A percentile compares a stretch with the other conserved stretches of the same genome.
These are phyloP conservation scores for Auricularia sp. DNA, from an alignment of 768 basidiomycete species.

Conservation along the genomic window DNA sequence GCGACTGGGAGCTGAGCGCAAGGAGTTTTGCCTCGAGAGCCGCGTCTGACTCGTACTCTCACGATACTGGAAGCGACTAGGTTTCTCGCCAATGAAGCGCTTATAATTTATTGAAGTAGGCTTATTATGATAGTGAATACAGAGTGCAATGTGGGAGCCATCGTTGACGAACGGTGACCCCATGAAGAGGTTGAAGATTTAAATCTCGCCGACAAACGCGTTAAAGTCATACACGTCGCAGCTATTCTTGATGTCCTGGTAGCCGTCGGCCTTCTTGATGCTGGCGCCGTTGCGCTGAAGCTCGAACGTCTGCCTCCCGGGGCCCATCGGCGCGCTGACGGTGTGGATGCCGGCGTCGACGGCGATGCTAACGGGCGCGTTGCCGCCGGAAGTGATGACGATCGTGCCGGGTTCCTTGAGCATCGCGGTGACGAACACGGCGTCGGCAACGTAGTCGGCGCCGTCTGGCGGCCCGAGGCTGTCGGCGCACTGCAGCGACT, in stretches of 20 bases:
- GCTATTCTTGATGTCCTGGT: not conserved
- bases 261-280: not conserved
- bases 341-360: not conserved
- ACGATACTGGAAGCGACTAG: too few relatives aligned
- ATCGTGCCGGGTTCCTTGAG: slow-evolving; percentile 11
- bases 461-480: slow-evolving; percentile 11
- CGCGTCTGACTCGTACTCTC: too few relatives aligned
- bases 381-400: slow-evolving; percentile 9
- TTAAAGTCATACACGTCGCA: slow-evolving; percentile 14
- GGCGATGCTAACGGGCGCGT: slow-evolving; percentile 6
- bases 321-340: slow-evolving; percentile 6
- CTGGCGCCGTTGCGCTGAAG: slow-evolving; percentile 4
- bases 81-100: too few relatives aligned
- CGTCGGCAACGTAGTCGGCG: slow-evolving; percentile 11
- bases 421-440: slow-evolving; percentile 9
- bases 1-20: too few relatives aligned
- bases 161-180: too few relatives aligned
- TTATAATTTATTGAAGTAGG: too few relatives aligned
- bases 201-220: not conserved
- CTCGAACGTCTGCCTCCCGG: slow-evolving; percentile 11
- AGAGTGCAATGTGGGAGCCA: too few relatives aligned
- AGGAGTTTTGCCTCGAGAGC: too few relatives aligned
- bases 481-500: slow-evolving; percentile 11
- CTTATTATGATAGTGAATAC: too few relatives aligned
- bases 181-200: too few relatives aligned